phyloP scores from a whole-genome alignment of 805 yeast species.

The Cyberlindnera maritima region DNA sequence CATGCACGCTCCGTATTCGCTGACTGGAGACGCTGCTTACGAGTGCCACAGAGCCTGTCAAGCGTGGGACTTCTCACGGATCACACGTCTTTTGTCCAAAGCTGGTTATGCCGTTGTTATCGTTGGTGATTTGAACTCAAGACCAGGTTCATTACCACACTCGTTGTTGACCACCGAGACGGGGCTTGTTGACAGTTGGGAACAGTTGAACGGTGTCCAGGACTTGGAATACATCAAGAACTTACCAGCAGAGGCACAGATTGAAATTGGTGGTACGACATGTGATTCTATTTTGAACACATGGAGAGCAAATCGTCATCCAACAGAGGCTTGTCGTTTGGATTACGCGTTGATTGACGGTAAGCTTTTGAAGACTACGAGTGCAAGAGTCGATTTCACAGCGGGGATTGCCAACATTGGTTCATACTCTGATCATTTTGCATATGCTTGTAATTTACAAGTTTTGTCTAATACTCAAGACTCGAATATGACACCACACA shows the following conservation, averaged over 20 bases:
- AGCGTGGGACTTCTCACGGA: conserved; percentile 89
- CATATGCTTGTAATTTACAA: conserved; percentile 50
- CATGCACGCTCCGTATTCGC: conserved; percentile 95
- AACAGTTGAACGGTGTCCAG: conserved; percentile 51
- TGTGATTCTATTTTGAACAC: conserved; percentile 87
- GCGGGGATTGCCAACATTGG: conserved; percentile 66
- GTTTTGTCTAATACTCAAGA: too few relatives aligned
- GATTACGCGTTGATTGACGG: conserved; percentile 86
- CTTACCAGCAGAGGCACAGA: conserved; percentile 58
- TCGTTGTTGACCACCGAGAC: conserved; percentile 68
- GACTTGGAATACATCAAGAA: conserved; percentile 40
- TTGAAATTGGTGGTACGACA: conserved; percentile 75
- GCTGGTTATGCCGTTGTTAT: conserved; percentile 85
- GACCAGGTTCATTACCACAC: conserved; percentile 84
- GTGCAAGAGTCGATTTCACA: conserved; percentile 73
- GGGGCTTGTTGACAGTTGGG: conserved; percentile 81
- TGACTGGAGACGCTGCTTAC: conserved; percentile 83
- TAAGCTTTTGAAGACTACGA: conserved; percentile 45
- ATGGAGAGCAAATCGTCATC: conserved; percentile 55
- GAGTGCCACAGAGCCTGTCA: conserved; percentile 89
- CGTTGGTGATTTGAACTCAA: conserved; percentile 91
- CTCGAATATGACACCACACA: too few relatives aligned
- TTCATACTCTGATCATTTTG: conserved; percentile 92
- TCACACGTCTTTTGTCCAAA: conserved; percentile 55
- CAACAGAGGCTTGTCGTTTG: conserved; percentile 61